A percentile compares a stretch with the other conserved stretches of the same genome.
These are phyloP conservation scores for Colletotrichum tabaci DNA, from an alignment of 2,329 filamentous ascomycete species.

Conservation along the genomic window DNA sequence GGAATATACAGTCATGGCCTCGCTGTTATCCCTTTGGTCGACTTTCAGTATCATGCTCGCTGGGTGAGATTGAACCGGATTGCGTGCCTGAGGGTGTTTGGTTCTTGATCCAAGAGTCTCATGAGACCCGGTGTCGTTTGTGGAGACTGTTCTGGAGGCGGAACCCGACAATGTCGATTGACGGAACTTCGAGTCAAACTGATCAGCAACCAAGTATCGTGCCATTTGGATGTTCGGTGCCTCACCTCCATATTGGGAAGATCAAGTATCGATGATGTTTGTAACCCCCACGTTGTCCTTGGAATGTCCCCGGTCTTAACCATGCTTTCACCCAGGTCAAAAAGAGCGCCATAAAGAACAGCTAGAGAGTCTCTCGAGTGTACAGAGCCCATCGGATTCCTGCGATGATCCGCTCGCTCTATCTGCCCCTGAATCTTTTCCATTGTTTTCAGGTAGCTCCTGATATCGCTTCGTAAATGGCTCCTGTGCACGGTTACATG, in stretches of 20 bases:
- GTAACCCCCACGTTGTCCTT: no score
- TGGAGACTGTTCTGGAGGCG: no score
- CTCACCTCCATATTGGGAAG: not conserved
- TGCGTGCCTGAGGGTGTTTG: not conserved
- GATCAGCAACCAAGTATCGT: no score
- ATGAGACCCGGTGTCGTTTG: not conserved
- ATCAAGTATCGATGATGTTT: no score
- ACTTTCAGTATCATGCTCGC: not conserved
- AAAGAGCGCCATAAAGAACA: not conserved
- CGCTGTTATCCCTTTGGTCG: not conserved
- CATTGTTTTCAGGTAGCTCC: not conserved
- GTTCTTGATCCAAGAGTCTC: not conserved
- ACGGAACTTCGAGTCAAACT: not conserved
- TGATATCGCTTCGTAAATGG: not conserved
- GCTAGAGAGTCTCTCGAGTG: rapidly evolving
- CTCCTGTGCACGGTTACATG: no score
- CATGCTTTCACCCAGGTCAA: not conserved
- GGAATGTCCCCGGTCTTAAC: not conserved
- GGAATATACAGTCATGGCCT: not conserved
- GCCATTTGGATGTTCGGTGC: not conserved
- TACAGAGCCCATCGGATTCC: no score
- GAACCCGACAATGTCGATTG: not conserved
- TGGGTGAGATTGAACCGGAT: not conserved
- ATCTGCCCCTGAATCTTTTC: not conserved
- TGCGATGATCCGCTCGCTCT: not conserved